Conservation (phyloP, 2,329 filamentous ascomycete genomes). For the Pochonia chlamydosporia region DNA sequence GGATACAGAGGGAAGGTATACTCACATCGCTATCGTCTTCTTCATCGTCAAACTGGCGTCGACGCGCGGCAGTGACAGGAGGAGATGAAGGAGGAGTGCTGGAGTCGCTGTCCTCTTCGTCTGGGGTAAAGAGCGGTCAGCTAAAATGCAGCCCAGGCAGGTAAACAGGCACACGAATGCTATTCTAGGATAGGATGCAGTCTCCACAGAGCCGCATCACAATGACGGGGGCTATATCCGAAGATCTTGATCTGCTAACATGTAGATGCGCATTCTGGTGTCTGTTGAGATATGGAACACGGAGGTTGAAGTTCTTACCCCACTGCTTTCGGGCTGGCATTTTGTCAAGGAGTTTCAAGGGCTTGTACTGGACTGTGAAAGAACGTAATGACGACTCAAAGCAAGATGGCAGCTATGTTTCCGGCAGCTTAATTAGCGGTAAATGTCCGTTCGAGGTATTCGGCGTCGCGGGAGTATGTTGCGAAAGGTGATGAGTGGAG, state of each 20-base stretch:
- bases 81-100: slow-evolving; percentile 31
- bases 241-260: slow-evolving; percentile 2
- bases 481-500: neutral
- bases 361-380: no score
- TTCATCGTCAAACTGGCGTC: slow-evolving; percentile 79
- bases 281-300: slow-evolving; percentile 6
- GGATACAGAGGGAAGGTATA: slow-evolving; percentile 6
- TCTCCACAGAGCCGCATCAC: slow-evolving; percentile 5
- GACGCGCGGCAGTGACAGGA: slow-evolving; percentile 32
- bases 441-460: neutral
- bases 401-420: neutral
- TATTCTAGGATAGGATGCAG: slow-evolving; percentile 1
- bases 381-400: neutral
- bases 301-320: slow-evolving; percentile 27
- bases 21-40: slow-evolving; percentile 77
- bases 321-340: slow-evolving; percentile 38
- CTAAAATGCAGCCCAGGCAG: slow-evolving; percentile 8
- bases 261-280: neutral
- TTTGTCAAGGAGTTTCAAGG: slow-evolving; percentile 21
- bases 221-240: neutral
- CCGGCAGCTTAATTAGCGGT: neutral
- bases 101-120: slow-evolving; percentile 35
- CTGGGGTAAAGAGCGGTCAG: slow-evolving; percentile 21
- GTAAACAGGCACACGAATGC: slow-evolving; percentile 1
- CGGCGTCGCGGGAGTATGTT: neutral